A percentile compares a stretch with the other conserved stretches of the same genome.
Evolutionary conservation across 2,329 filamentous ascomycete genomes (phyloP).

Genomic region (Dendryphion nanum): DNA sequence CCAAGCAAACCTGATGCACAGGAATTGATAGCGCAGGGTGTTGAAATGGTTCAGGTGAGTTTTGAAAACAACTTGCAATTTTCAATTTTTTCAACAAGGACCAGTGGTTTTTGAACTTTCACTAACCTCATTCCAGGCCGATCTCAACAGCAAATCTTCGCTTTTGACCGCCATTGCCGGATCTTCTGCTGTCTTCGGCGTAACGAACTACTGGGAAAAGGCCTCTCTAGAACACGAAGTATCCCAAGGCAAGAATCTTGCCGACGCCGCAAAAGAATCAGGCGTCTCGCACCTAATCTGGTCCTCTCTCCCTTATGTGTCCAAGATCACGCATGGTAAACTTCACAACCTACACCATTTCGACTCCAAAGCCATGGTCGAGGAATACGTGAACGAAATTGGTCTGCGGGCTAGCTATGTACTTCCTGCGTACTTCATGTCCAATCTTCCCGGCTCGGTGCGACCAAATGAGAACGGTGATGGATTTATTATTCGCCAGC

Average conservation of each 20-base stretch:
- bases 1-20: constrained; percentile 44
- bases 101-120: background rate
- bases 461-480: constrained; percentile 3
- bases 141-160: constrained; percentile 12
- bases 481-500: constrained; percentile 2
- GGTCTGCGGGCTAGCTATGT: constrained; percentile 15
- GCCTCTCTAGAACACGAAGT: constrained; percentile 11
- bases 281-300: constrained; percentile 14
- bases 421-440: constrained; percentile 22
- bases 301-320: constrained; percentile 12
- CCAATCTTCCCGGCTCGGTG: constrained; percentile 12
- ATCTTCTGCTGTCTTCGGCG: constrained; percentile 14
- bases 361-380: constrained; percentile 37
- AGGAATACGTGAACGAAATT: constrained; percentile 23
- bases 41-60: constrained; percentile 14
- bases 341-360: constrained; percentile 36
- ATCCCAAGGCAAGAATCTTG: constrained; percentile 12
- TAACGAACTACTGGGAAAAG: constrained; percentile 18
- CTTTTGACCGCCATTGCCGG: constrained; percentile 11
- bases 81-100: no score
- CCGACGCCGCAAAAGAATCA: constrained; percentile 11
- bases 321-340: constrained; percentile 24
- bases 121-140: constrained; percentile 4
- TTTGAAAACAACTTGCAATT: constrained; percentile 2
- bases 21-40: constrained; percentile 32